These are phyloP conservation scores for Cercospora sp. DNA, from an alignment of 2,329 filamentous ascomycete species.

Conservation along the genomic window DNA sequence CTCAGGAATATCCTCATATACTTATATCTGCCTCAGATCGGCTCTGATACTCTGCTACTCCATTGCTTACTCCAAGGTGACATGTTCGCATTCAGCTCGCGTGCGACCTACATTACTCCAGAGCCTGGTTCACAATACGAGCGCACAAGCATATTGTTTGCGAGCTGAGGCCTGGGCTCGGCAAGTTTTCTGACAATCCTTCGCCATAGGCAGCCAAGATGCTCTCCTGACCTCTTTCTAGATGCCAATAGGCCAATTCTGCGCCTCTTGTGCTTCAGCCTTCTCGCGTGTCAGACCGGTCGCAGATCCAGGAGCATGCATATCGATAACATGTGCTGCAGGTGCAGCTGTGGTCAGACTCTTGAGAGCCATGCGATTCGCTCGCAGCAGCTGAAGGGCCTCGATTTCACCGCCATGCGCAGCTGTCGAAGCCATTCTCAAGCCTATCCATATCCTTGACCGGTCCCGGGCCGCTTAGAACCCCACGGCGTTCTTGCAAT, in stretches of 20 bases:
- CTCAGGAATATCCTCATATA: background rate
- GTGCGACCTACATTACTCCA: background rate
- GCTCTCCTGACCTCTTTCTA: background rate
- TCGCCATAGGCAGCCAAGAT: background rate
- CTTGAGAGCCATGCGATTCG: background rate
- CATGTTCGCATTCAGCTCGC: background rate
- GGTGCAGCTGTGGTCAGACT: background rate
- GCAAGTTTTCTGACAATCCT: background rate
- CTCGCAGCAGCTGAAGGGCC: background rate
- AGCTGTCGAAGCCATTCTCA: background rate
- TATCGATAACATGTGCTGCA: background rate
- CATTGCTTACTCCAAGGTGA: background rate
- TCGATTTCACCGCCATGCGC: background rate
- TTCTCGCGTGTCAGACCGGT: background rate
- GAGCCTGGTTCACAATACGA: background rate
- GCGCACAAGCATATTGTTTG: background rate
- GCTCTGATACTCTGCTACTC: background rate
- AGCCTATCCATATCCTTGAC: constrained; percentile 6
- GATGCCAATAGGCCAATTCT: background rate
- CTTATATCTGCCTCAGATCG: background rate
- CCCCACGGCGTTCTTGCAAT: background rate
- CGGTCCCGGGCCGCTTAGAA: background rate
- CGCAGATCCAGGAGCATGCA: background rate
- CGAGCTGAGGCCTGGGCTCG: background rate
- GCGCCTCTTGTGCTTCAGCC: background rate